Base-by-base conservation (phyloP, 768 basidiomycete species). In the Leccinum disarticulatum region DNA sequence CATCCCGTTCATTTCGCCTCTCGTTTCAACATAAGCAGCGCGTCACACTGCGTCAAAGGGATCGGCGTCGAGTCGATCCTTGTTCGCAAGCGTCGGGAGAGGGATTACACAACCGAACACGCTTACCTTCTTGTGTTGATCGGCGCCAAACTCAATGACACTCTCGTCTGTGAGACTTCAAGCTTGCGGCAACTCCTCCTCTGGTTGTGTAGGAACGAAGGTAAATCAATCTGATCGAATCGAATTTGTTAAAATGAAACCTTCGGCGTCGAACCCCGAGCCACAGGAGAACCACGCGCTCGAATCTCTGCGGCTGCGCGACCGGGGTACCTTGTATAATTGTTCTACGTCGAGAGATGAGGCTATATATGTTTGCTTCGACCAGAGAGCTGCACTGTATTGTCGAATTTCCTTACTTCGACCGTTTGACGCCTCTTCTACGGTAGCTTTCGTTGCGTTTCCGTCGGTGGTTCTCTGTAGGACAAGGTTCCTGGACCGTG, bases 211-310 rank as follows among this genome's bases (percentile, higher is more conserved):
- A 66, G 61, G 59, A 68, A 63, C 30, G 15, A 49, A 66, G 61
- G 59, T 35, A 25, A 43, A 64, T 70, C 59, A 62, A 30, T 8
- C 19, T 48, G 70, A 70, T 69, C 69, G 69, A 67, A 35, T 61
- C 69, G 64, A 68, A 66, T 64, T 59, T 47, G 52, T 54, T 54
- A 58, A 47, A 62, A 60, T 48, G 61, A 49, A 57, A 55, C 57
- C 48, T 64, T 66, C 63, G 30, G 59, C 60, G 61, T 63, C 61
- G 48, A 58, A 54, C 56, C 14, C 50, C 52, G 57, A 60, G 69
- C 51, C 57, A 61, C 52, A 55, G 55, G 31, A 30, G 51, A 55
- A 35, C 63, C 69, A 63, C 60, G 61, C 69, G 59, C n/a, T 54
- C 57, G 49, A 65, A 65, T 59, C 65, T 41, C 47, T 56, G 52